Conservation (phyloP, 345 rosid genomes). For the Salix purpurea region DNA sequence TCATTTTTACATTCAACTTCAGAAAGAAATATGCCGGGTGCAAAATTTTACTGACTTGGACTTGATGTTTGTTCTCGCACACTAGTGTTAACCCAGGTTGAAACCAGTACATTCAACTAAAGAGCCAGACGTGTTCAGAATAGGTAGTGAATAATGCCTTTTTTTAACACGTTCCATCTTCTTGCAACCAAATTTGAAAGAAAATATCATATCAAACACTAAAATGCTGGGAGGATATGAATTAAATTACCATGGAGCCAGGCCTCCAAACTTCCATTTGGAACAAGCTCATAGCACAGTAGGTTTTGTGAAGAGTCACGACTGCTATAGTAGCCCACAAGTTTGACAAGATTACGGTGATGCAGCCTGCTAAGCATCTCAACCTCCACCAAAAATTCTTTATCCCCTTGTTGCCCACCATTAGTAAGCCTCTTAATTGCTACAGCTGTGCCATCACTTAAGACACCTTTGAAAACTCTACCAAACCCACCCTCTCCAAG, state of each 20-base stretch:
- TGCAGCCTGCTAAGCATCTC: conserved; percentile 99
- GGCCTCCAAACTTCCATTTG: conserved; percentile 94
- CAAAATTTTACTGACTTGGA: not conserved
- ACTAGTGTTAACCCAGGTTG: not conserved
- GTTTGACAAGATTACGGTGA: conserved; percentile 98
- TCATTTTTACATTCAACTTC: not conserved
- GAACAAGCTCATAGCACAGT: conserved; percentile 94
- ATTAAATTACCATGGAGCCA: conserved; percentile 86
- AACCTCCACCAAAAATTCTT: conserved; percentile 94
- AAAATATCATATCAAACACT: not conserved
- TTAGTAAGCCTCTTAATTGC: conserved; percentile 89
- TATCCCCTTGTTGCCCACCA: conserved; percentile 97
- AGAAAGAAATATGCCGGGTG: not conserved
- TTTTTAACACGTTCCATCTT: not conserved
- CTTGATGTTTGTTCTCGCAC: not conserved
- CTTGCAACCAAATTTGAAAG: not conserved
- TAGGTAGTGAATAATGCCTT: not conserved
- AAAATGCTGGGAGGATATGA: not conserved
- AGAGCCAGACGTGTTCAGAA: not conserved
- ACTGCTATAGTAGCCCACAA: conserved; percentile 87
- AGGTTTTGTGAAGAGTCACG: conserved; percentile 88
- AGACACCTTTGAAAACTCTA: conserved; percentile 89
- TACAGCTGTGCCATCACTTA: conserved; percentile 97
- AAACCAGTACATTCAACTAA: not conserved
- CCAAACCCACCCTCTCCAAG: conserved; percentile 99